Conservation (phyloP, 169 alveolate species). For the Babesia ovis region DNA sequence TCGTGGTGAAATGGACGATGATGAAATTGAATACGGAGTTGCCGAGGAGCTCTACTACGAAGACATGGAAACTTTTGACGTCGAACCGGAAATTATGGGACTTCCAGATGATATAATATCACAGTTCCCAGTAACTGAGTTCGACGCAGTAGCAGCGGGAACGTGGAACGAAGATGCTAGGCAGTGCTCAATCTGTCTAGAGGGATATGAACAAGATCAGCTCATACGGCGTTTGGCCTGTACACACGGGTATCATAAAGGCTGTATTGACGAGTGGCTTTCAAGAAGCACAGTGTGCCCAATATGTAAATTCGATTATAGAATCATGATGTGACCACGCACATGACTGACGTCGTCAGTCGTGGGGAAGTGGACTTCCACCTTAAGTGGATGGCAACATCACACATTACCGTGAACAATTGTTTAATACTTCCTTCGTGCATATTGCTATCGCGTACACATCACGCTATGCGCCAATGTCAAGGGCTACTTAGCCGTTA, state of each 20-base stretch:
- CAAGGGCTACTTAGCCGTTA: not conserved
- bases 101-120: conserved; percentile 45
- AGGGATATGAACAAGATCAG: conserved; percentile 44
- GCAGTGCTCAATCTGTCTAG: conserved; percentile 54
- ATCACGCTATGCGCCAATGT: not conserved
- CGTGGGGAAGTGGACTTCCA: not conserved
- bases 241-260: conserved; percentile 63
- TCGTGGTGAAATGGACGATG: not conserved
- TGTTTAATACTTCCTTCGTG: not conserved
- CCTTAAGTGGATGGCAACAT: not conserved
- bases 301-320: conserved; percentile 62
- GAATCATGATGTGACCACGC: conserved; percentile 22
- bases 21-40: conserved; percentile 6
- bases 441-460: not conserved
- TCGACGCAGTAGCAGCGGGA: conserved; percentile 21
- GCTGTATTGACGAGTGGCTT: conserved; percentile 67
- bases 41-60: conserved; percentile 10
- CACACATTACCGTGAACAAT: not conserved
- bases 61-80: not conserved
- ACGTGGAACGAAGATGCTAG: conserved; percentile 27
- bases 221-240: conserved; percentile 60
- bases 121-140: conserved; percentile 44
- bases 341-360: conserved; percentile 4
- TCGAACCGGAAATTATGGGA: conserved; percentile 2
- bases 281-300: conserved; percentile 68